Conservation (phyloP, 1,284 basidiomycete species). For the Somion occarium region DNA sequence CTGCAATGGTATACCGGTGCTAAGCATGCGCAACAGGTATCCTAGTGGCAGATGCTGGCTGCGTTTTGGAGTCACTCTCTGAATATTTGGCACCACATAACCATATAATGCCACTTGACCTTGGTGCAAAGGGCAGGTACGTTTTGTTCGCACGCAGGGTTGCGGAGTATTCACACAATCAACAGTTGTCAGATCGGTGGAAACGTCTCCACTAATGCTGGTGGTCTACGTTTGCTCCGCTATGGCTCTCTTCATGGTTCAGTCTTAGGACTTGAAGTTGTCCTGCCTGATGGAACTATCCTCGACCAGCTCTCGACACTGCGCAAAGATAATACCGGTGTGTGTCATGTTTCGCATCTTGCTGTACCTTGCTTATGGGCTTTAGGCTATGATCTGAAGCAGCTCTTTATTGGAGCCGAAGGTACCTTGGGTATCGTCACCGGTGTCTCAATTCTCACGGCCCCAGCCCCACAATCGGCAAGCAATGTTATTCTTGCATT, state of each 20-base stretch:
- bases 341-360: slow-evolving; percentile 17
- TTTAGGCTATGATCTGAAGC: slow-evolving; percentile 95
- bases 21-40: slow-evolving; percentile 41
- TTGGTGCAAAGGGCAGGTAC: slow-evolving; percentile 95
- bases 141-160: slow-evolving; percentile 21
- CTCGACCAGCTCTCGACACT: slow-evolving; percentile 80
- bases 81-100: slow-evolving; percentile 85
- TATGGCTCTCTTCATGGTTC: slow-evolving; percentile 96
- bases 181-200: slow-evolving; percentile 95
- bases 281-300: slow-evolving; percentile 95
- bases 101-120: slow-evolving; percentile 96
- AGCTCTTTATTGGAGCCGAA: slow-evolving; percentile 97
- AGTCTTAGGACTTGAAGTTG: slow-evolving; percentile 96
- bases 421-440: slow-evolving; percentile 96
- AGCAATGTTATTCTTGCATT: slow-evolving; percentile 77
- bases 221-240: slow-evolving; percentile 88
- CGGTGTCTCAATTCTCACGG: slow-evolving; percentile 93
- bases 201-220: slow-evolving; percentile 97
- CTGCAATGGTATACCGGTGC: slow-evolving; percentile 18
- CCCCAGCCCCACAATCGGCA: slow-evolving; percentile 80
- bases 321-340: slow-evolving; percentile 97
- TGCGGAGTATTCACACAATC: not conserved
- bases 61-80: slow-evolving; percentile 89
- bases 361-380: not conserved
- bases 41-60: slow-evolving; percentile 84